Percentiles rank a stretch among this genome's conserved stretches.
phyloP scores from a whole-genome alignment of 2,329 filamentous ascomycete genomes.

The Madurella mycetomatis region DNA sequence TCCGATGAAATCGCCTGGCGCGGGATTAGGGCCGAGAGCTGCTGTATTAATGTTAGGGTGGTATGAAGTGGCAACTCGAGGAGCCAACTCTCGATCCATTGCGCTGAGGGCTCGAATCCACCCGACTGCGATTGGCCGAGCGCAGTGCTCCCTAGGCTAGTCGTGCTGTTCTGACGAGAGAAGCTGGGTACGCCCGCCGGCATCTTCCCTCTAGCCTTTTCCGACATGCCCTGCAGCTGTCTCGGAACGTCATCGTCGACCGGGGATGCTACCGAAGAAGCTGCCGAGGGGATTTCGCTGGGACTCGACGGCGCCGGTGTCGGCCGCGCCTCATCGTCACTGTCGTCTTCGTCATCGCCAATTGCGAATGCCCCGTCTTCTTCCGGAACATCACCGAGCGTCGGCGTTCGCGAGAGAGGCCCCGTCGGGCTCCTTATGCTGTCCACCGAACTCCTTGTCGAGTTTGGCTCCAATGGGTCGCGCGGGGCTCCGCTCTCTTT shows the following conservation, averaged over 20 bases:
- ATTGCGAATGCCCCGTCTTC: conserved; percentile 83
- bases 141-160: conserved; percentile 66
- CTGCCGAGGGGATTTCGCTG: conserved; percentile 57
- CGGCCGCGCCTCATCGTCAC: conserved; percentile 47
- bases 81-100: conserved; percentile 95
- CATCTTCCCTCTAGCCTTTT: conserved; percentile 95
- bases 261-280: conserved; percentile 63
- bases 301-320: conserved; percentile 61
- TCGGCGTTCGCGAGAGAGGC: conserved; percentile 48
- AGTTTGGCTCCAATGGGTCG: conserved; percentile 47
- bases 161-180: conserved; percentile 84
- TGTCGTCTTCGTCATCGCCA: conserved; percentile 68
- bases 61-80: conserved; percentile 86
- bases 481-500: conserved; percentile 56
- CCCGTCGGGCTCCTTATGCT: conserved; percentile 61
- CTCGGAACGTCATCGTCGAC: conserved; percentile 75
- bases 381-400: conserved; percentile 65
- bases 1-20: conserved; percentile 44
- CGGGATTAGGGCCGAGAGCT: conserved; percentile 56
- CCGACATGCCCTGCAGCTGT: conserved; percentile 88
- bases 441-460: conserved; percentile 60
- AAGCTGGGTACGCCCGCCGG: conserved; percentile 78
- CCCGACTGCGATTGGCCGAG: conserved; percentile 52
- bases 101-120: conserved; percentile 70
- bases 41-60: conserved; percentile 70